phyloP scores from a whole-genome alignment of 1,284 basidiomycete species.

The Vanrija sp. region DNA sequence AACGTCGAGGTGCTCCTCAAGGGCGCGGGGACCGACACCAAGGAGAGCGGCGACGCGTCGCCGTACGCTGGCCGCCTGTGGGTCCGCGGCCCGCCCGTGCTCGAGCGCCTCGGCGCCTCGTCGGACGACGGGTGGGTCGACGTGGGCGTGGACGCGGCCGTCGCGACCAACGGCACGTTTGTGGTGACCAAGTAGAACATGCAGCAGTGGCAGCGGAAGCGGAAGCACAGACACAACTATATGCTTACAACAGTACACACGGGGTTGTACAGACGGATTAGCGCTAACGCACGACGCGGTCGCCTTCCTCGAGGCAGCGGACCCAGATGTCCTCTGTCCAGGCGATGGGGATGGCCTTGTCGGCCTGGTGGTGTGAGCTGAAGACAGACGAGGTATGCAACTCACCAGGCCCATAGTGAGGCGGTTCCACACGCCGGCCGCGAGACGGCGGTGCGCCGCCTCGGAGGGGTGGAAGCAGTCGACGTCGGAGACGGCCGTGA shows the following conservation, averaged over 20 bases:
- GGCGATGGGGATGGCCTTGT: conserved; percentile 32
- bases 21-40: conserved; percentile 20
- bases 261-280: no score
- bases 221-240: background rate
- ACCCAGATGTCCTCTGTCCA: conserved; percentile 41
- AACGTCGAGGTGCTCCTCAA: conserved; percentile 44
- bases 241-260: background rate
- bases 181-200: conserved; percentile 1
- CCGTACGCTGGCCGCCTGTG: conserved; percentile 25
- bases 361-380: conserved; percentile 19
- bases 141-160: conserved; percentile 26
- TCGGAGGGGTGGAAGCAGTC: conserved; percentile 51
- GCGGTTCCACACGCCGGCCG: conserved; percentile 48
- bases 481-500: conserved; percentile 42
- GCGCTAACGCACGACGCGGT: conserved; percentile 23
- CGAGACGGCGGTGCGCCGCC: conserved; percentile 43
- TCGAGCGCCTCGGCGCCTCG: conserved; percentile 7
- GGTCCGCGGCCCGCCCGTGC: conserved; percentile 32
- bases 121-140: conserved; percentile 33
- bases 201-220: no score
- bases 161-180: conserved; percentile 43
- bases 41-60: conserved; percentile 6
- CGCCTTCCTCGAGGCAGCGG: conserved; percentile 43
- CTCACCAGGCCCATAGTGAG: conserved; percentile 18
- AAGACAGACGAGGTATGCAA: accelerated